Percentiles rank a stretch among this genome's conserved stretches.
Evolutionary conservation across 805 yeast genomes (phyloP).

Genomic region (Zygoascus flipseniorum): DNA sequence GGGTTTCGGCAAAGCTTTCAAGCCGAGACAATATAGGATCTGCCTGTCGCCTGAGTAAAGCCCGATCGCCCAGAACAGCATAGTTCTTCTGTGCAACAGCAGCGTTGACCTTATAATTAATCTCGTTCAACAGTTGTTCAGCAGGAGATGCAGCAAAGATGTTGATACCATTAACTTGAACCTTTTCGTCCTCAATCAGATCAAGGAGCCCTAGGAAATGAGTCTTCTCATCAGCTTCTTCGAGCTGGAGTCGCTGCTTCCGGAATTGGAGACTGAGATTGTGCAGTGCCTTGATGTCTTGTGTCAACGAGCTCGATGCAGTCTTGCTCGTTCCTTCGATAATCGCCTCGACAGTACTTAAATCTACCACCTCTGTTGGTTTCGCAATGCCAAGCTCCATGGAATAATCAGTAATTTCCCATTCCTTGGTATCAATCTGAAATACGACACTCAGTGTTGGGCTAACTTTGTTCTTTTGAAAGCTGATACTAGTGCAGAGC

Average conservation of each 20-base stretch:
- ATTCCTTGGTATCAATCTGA: conserved; percentile 63
- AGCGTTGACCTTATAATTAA: conserved; percentile 70
- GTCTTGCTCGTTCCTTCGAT: conserved; percentile 4
- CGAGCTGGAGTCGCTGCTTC: conserved; percentile 45
- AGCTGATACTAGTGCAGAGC: conserved; percentile 47
- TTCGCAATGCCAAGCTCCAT: conserved; percentile 62
- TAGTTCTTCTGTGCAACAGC: conserved; percentile 78
- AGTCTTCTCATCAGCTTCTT: conserved; percentile 33
- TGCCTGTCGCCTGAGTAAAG: conserved; percentile 80
- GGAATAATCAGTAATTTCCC: conserved; percentile 67
- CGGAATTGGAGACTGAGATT: conserved; percentile 62
- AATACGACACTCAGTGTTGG: conserved; percentile 73
- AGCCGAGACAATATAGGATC: conserved; percentile 76
- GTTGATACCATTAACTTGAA: conserved; percentile 54
- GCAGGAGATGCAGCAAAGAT: conserved; percentile 45
- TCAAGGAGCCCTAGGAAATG: conserved; percentile 58
- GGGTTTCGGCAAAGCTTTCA: conserved; percentile 67
- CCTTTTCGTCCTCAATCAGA: conserved; percentile 79
- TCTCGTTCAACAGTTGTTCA: conserved; percentile 57
- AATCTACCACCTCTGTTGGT: conserved; percentile 44
- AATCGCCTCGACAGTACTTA: conserved; percentile 12
- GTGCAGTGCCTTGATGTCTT: conserved; percentile 55
- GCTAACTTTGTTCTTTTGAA: conserved; percentile 49
- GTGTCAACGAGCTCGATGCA: conserved; percentile 48
- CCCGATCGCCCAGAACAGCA: conserved; percentile 66